Conservation (phyloP, 1,284 basidiomycete genomes). For the Dichomitus squalens region DNA sequence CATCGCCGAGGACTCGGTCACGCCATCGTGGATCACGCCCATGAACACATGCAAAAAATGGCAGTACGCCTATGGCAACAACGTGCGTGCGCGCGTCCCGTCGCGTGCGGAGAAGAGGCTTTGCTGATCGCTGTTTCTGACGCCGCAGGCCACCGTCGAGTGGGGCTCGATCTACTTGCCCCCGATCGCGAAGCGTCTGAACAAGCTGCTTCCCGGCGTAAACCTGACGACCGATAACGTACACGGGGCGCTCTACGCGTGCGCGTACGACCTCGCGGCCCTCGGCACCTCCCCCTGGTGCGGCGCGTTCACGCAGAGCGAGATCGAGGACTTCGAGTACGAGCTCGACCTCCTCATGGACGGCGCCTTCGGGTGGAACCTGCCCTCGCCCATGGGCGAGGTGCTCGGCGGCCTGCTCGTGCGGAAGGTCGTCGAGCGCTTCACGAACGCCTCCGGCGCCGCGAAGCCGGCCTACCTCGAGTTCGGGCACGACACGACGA, state of each 20-base stretch:
- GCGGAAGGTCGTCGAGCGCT: conserved; percentile 46
- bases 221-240: conserved; percentile 36
- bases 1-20: conserved; percentile 41
- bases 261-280: conserved; percentile 47
- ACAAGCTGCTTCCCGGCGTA: conserved; percentile 37
- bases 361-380: conserved; percentile 46
- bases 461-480: conserved; percentile 43
- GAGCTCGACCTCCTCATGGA: conserved; percentile 51
- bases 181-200: conserved; percentile 41
- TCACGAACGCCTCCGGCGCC: conserved; percentile 39
- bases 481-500: conserved; percentile 53
- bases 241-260: conserved; percentile 48
- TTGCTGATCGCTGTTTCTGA: conserved; percentile 16
- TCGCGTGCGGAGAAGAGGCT: background rate
- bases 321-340: conserved; percentile 47
- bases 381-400: conserved; percentile 41
- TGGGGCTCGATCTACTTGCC: conserved; percentile 45
- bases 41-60: conserved; percentile 46
- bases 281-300: conserved; percentile 45
- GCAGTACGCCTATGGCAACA: conserved; percentile 41
- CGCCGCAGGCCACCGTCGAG: conserved; percentile 33
- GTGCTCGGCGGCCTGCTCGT: conserved; percentile 46
- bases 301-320: conserved; percentile 38
- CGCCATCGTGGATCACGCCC: conserved; percentile 46
- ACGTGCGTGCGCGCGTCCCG: conserved; percentile 23